Evolutionary conservation across 106 monocot genomes (phyloP), one percentile per base, ranked within the genome.

Genomic region (Platanthera zijinensis): DNA sequence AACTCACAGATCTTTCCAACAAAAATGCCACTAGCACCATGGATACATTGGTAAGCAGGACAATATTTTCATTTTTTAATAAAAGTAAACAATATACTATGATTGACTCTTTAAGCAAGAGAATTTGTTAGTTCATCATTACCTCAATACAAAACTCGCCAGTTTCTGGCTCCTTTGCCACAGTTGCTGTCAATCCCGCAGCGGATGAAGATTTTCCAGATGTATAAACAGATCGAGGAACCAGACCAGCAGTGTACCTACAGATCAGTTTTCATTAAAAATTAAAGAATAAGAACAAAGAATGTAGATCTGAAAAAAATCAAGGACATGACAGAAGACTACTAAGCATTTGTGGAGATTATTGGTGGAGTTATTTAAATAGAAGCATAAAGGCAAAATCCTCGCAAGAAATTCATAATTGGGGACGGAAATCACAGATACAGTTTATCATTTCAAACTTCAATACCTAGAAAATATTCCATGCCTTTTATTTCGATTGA

Each of bases 131-230:
- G 63, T 75, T 22, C 48, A 50, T 8, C 8, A 80, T 52, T 83
- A 99, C 97, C 97, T 99, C 97, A 76, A 99, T 99, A 77, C 94
- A 99, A 71, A 99, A 99, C 69, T 99, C 97, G 22, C 97, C 97
- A 46, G 94, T 99, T 82, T 99, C 97, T 56, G 97, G 97, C 52
- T 99, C 97, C 75, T 99, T 99, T 8, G 97, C 97, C 0, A 99
- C 97, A 57, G 94, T 99, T 80, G 97, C 97, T 56, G 97, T 99
- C 76, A 99, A 78, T 57, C 97, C 97, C 54, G 97, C 97, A 83
- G 97, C 97, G 52, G 97, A 99, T 50, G 97, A 94, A 71, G 97
- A 99, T 75, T 99, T 99, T 68, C 94, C 97, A 52, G 97, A 99
- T 47, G 97, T 99, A 87, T 99, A 99, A n/a, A 99, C 97, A 75